Base-by-base conservation (phyloP, 805 yeast genomes). In the Metschnikowia dekortorum region DNA sequence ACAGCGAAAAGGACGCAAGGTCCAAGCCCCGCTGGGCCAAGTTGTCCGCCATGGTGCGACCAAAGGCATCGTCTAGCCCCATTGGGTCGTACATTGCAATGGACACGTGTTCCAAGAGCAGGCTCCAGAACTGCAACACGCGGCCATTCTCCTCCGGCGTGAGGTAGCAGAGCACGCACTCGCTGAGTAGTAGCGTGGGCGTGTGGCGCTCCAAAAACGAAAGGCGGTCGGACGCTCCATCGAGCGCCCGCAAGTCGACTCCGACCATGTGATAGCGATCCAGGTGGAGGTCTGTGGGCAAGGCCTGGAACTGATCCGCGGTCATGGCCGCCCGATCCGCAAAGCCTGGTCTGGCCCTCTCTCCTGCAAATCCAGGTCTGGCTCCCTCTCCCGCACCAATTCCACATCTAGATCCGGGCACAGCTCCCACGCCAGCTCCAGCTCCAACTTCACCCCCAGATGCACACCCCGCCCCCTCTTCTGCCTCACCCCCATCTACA, bases 121-220 rank as follows among this genome's bases (percentile, higher is more conserved):
- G 42, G 4, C 57, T 59, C 67, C 84, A 76, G 59, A 73, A 76
- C 2, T 61, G 47, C 4, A 87, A 53, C 3, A 84, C 74, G 32
- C 65, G 60, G 32, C 54, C 59, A 26, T 85, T 76, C 22, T 76
- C 78, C 10, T 68, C 68, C 1, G 84, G 81, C 4, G 76, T 70
- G 53, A 86, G 59, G 61, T 87, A 87, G 61, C 95, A 87, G 34
- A 87, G 68, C 34, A 88, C 88, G 66, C 94, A 87, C 62, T 87
- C 95, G 53, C 88, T 81, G 16, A 87, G 62, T 2, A 87, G 65
- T 13, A 87, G 59, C 0, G 94, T 86, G 8, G 88, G 87, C 3
- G 65, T 36, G 1, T 59, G 37, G 8, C 58, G 46, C 52, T 75
- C 70, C 33, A 77, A 52, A 16, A 60, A 55, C 7, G 48, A 31